Evolutionary conservation across 495 filamentous ascomycete species (phyloP), one percentile per base, ranked within the genome.

Genomic region (Staphylotrichum longicolle): DNA sequence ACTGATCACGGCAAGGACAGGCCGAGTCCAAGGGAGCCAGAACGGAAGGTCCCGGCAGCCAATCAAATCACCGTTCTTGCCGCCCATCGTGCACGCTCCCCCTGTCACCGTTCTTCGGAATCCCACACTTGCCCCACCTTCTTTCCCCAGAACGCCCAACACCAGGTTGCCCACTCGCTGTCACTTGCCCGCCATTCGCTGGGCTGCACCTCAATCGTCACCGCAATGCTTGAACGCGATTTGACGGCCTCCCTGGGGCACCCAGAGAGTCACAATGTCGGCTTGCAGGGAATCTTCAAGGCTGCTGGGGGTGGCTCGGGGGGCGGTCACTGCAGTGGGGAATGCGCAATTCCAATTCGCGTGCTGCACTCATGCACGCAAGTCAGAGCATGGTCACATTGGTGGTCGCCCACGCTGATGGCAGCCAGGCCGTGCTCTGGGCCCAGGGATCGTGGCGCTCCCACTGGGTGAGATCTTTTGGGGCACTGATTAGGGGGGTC

Each of bases 11-110:
- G 35, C 35, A 44, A 11, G 45, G 12, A 35, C 57, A 51, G 30
- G 32, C 8, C 37, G 49, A 35, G 35, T 44, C 39, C n/a, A 62
- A 30, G 9, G 39, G 33, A 27, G 27, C 32, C 6, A 32, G 52
- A 14, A 14, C 53, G 57, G 59, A 39, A 37, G 27, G 9, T 1
- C 33, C 57, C 53, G 45, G 27, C 30, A 52, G 46, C 68, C 53
- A 70, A 68, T 70, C 55, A 66, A 11, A 30, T 30, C 5, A 9
- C 20, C 15, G 9, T 14, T 62, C 40, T 70, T 68, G 61, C 68
- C 68, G 68, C 68, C 63, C 60, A 58, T 44, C 35, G 42, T 46
- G 55, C 35, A 50, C 11, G 4, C 9, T 7, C 11, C 61, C 60
- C 61, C 49, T 49, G 61, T 53, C 37, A 44, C 42, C 49, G 44